A percentile compares a stretch with the other conserved stretches of the same genome.
Evolutionary conservation across 441 rosid genomes (phyloP).

Genomic region (Manihot esculenta): DNA sequence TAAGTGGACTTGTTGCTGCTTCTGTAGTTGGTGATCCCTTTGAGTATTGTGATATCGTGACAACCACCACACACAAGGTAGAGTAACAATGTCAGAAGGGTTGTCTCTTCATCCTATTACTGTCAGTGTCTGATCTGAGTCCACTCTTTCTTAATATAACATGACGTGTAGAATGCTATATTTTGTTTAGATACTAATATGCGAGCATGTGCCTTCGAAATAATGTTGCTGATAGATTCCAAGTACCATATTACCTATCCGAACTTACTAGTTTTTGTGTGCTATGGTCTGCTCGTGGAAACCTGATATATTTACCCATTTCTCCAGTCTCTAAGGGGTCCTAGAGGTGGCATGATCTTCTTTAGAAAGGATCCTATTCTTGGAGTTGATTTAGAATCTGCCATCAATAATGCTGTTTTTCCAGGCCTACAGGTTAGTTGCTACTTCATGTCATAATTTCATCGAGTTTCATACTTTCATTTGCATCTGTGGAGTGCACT

Average conservation of each 20-base stretch:
- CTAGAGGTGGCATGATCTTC: slow-evolving; percentile 98
- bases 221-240: not conserved
- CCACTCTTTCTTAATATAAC: not conserved
- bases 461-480: not conserved
- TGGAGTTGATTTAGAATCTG: slow-evolving; percentile 78
- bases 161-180: not conserved
- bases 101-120: not conserved
- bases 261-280: not conserved
- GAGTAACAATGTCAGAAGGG: not conserved
- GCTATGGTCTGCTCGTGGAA: not conserved
- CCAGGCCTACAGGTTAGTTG: slow-evolving; percentile 80
- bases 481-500: not conserved
- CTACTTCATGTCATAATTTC: not conserved
- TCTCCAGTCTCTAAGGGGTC: slow-evolving; percentile 87
- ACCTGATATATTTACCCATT: slow-evolving; percentile 2
- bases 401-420: slow-evolving; percentile 90
- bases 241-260: not conserved
- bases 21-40: slow-evolving; percentile 85
- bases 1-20: slow-evolving; percentile 89
- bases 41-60: slow-evolving; percentile 83
- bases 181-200: not conserved
- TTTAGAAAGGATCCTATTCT: slow-evolving; percentile 70
- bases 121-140: no score
- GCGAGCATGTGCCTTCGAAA: not conserved
- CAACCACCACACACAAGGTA: slow-evolving; percentile 94